These are phyloP conservation scores for Novymonas esmeraldas DNA, from an alignment of 208 protist genomes.

Conservation along the genomic window DNA sequence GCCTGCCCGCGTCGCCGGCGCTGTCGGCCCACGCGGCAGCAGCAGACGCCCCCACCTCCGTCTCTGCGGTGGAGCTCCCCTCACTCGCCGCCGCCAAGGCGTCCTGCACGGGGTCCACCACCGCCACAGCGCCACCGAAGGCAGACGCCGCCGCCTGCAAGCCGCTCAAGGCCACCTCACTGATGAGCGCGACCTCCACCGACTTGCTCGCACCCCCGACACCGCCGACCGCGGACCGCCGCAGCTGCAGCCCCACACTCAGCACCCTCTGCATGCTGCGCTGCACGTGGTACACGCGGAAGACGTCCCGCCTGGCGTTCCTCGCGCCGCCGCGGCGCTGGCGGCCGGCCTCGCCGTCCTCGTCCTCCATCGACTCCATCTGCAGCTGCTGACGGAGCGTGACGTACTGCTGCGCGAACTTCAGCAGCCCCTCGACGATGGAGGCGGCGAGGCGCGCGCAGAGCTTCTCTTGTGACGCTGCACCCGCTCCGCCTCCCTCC, in stretches of 20 bases:
- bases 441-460: slow-evolving; percentile 15
- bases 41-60: not conserved
- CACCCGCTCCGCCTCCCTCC: too few species aligned
- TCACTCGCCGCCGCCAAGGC: not conserved
- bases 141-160: slow-evolving; percentile 38
- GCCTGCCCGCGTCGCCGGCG: not conserved
- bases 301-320: slow-evolving; percentile 35
- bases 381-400: slow-evolving; percentile 54
- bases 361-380: slow-evolving; percentile 36
- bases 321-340: slow-evolving; percentile 2
- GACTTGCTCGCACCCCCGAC: not conserved
- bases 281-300: slow-evolving; percentile 49
- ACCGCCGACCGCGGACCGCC: not conserved
- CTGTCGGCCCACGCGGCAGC: not conserved
- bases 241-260: slow-evolving; percentile 41
- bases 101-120: not conserved
- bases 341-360: not conserved
- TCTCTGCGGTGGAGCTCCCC: not conserved
- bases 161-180: slow-evolving; percentile 20
- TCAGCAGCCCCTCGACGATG: slow-evolving; percentile 33
- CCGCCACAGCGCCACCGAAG: slow-evolving; percentile 38
- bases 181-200: slow-evolving; percentile 5
- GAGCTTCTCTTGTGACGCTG: slow-evolving; percentile 12
- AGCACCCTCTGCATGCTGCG: slow-evolving; percentile 60
- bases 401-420: slow-evolving; percentile 56